Base-by-base conservation (phyloP, 2,329 filamentous ascomycete species). In the Neofusicoccum parvum region DNA sequence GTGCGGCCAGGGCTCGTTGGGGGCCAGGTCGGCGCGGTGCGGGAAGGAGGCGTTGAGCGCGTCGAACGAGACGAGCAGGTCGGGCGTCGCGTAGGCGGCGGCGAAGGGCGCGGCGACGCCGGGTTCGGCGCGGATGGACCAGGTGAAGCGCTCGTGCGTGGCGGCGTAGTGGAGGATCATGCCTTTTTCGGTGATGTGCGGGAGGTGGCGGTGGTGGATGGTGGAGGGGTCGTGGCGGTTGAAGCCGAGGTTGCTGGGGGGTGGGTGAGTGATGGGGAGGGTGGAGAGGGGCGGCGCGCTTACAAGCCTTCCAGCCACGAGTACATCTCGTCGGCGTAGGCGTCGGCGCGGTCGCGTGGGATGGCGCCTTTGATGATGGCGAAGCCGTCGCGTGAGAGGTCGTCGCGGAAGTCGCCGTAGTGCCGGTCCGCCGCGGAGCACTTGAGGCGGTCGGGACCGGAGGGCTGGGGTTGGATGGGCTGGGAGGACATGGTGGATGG, bases 281-380 rank as follows among this genome's bases (percentile, higher is more conserved):
- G 14, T 1, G 20, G 20, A 10, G n/a, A n/a, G n/a, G n/a, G n/a
- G 17, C 37, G 34, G 58, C 70, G 69, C 2, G 20, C 20, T 20
- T 66, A 72, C 70, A 78, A 78, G 64, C 71, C 71, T 54, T 78
- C 75, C 3, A 78, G 69, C 73, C 69, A 68, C 14, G 67, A 60
- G 37, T 74, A 75, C 5, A 68, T 70, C 41, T 73, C 69, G 10
- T 76, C 74, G 70, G 72, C 73, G 68, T 81, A 81, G 9, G 70
- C 67, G 9, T 74, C 67, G 1, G 80, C 81, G 36, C 74, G 73
- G 20, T 80, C 80, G 1, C 67, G 70, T 0, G 81, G 79, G 49
- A 84, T 77, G 0, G 80, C 80, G 1, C 77, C 77, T 65, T 83
- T 83, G 63, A 84, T 72, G n/a, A 84, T 76, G 0, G 78, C 79